Conservation (phyloP, 805 yeast species). For the Candida vartiovaarae region DNA sequence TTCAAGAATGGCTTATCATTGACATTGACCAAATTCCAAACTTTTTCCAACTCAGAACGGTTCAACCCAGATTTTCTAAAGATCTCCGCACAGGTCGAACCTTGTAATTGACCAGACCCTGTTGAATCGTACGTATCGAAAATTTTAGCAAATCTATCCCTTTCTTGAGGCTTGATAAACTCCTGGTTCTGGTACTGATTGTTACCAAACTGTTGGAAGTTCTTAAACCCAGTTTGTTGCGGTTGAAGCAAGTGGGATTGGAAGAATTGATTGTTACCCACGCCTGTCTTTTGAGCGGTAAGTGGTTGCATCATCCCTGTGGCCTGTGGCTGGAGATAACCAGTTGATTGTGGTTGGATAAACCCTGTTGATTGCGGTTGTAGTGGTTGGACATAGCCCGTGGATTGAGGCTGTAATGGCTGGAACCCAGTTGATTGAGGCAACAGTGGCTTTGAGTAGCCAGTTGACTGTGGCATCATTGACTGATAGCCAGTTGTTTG, state of each 20-base stretch:
- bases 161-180: slow-evolving; percentile 82
- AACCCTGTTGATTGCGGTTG: slow-evolving; percentile 27
- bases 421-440: slow-evolving; percentile 29
- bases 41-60: slow-evolving; percentile 79
- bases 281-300: slow-evolving; percentile 62
- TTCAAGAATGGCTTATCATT: slow-evolving; percentile 79
- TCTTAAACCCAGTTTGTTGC: slow-evolving; percentile 24
- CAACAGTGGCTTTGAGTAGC: slow-evolving; percentile 40
- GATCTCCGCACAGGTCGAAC: slow-evolving; percentile 79
- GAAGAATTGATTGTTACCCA: slow-evolving; percentile 34
- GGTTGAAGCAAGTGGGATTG: slow-evolving; percentile 28
- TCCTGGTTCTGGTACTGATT: slow-evolving; percentile 34
- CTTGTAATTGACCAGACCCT: slow-evolving; percentile 80
- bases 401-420: slow-evolving; percentile 23
- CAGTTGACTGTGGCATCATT: slow-evolving; percentile 15
- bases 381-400: slow-evolving; percentile 22
- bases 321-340: slow-evolving; percentile 24
- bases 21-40: slow-evolving; percentile 80
- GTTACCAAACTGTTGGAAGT: slow-evolving; percentile 23
- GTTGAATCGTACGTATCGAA: slow-evolving; percentile 90
- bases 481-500: slow-evolving; percentile 25
- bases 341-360: slow-evolving; percentile 38
- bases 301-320: slow-evolving; percentile 28
- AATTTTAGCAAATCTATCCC: slow-evolving; percentile 76
- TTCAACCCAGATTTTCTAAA: slow-evolving; percentile 87